These are phyloP conservation scores for Neurospora africana DNA, from an alignment of 495 filamentous ascomycete genomes.

Conservation along the genomic window DNA sequence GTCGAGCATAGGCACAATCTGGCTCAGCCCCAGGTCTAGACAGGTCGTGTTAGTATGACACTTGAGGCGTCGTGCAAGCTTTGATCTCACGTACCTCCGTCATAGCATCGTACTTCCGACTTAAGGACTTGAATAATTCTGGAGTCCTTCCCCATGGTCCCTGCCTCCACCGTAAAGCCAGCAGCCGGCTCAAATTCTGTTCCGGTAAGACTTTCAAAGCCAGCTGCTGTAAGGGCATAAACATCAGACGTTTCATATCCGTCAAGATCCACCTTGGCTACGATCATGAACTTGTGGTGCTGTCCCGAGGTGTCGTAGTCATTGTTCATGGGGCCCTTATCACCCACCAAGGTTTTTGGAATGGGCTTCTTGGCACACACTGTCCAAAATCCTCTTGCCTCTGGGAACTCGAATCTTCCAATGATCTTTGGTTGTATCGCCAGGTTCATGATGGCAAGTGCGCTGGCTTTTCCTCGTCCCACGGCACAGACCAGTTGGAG, in stretches of 20 bases:
- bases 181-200: slow-evolving; percentile 86
- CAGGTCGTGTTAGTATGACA: slow-evolving; percentile 15
- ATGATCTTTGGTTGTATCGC: slow-evolving; percentile 58
- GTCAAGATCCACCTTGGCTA: slow-evolving; percentile 48
- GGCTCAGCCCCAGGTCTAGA: slow-evolving; percentile 71
- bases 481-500: slow-evolving; percentile 63
- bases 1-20: slow-evolving; percentile 84
- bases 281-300: slow-evolving; percentile 60
- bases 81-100: slow-evolving; percentile 55
- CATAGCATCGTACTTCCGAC: slow-evolving; percentile 77
- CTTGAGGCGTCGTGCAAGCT: slow-evolving; percentile 7
- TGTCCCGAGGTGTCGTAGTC: slow-evolving; percentile 43
- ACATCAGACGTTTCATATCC: slow-evolving; percentile 47
- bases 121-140: slow-evolving; percentile 77
- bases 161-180: slow-evolving; percentile 72
- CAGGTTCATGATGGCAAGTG: slow-evolving; percentile 62
- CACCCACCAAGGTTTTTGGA: slow-evolving; percentile 40
- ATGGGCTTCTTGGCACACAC: slow-evolving; percentile 48
- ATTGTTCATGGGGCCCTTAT: slow-evolving; percentile 39
- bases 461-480: slow-evolving; percentile 59
- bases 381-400: slow-evolving; percentile 54
- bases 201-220: slow-evolving; percentile 53
- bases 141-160: slow-evolving; percentile 59
- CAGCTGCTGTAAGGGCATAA: slow-evolving; percentile 50
- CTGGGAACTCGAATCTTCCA: slow-evolving; percentile 50